Base-by-base conservation (phyloP, 2,329 filamentous ascomycete genomes). In the Monilinia fructicola region DNA sequence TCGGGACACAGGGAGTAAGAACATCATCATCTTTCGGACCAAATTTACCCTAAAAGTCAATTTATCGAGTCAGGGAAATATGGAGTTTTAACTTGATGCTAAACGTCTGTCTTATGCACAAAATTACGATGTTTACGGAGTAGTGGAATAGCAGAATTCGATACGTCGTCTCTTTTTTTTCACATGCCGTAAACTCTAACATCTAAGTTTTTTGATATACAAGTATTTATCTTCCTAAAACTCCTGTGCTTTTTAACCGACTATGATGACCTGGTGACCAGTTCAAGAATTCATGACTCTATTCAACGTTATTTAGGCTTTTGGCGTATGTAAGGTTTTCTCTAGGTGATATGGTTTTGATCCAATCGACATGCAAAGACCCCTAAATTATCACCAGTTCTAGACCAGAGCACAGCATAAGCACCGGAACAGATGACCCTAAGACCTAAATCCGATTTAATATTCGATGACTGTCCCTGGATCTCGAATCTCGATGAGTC, bases 31-130 rank as follows among this genome's bases (percentile, higher is more conserved):
- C 31, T 26, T 60, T 60, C 44, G 46, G 44, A 38, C 58, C 44
- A 50, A 50, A 50, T 52, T 61, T 61, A 50, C 31, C 44, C 18
- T 18, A 61, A 50, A 14, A 44, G 58, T 61, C 44, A n/a, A 52
- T 50, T 61, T n/a, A 14, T 40, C 44, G 46, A 61, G 58, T 61
- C 44, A 61, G 44, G 23, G 38, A 61, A 61, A 61, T 60, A 50
- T 61, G 58, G 58, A 38, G 44, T 61, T 23, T 50, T 23, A 50
- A 38, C 14, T 23, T 23, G 16, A 50, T 26, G 46, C 31, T 21
- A 50, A 59, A 59, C 38, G 38, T 18, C 42, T 28, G 40, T 58
- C 55, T 58, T 44, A 58, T 46, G 55, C 55, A 52, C 23, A 28
- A 55, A 23, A 48, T 60, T 35, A 21, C 21, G 14, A 35, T 48